These are phyloP conservation scores for Polytrichum formosum DNA, from an alignment of 225 moss, liverwort and hornwort species.

Conservation along the genomic window DNA sequence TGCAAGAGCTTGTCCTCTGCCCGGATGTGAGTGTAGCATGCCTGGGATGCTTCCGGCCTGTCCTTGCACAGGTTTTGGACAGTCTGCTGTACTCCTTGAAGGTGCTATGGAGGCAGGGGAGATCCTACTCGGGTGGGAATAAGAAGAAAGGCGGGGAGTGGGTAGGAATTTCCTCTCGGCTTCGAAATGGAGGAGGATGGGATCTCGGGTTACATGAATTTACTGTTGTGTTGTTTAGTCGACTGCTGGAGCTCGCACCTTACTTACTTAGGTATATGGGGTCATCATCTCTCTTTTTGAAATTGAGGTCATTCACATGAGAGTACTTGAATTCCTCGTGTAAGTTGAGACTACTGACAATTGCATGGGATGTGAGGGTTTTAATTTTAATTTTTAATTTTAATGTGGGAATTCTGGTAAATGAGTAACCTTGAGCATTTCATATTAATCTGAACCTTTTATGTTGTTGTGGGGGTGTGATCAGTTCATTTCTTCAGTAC, in stretches of 20 bases:
- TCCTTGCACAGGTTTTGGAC: slow-evolving; percentile 67
- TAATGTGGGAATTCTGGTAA: no score
- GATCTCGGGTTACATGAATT: slow-evolving; percentile 72
- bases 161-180: slow-evolving; percentile 18
- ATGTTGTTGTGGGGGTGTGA: slow-evolving; percentile 16
- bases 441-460: no score
- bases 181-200: slow-evolving; percentile 56
- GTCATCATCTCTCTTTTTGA: no score
- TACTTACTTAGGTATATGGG: slow-evolving; percentile 69
- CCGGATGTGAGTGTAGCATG: slow-evolving; percentile 68
- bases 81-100: slow-evolving; percentile 68
- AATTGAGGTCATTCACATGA: no score
- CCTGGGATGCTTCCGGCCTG: slow-evolving; percentile 81
- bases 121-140: slow-evolving; percentile 12
- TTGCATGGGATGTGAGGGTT: no score
- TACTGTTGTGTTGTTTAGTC: slow-evolving; percentile 74
- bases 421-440: no score
- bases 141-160: slow-evolving; percentile 19
- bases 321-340: no score
- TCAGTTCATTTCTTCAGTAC: slow-evolving; percentile 80
- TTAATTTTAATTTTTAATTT: no score
- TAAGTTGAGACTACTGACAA: no score
- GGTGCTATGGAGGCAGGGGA: slow-evolving; percentile 59
- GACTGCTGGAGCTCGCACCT: slow-evolving; percentile 81
- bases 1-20: slow-evolving; percentile 67